A percentile compares a stretch with the other conserved stretches of the same genome.
Conservation (phyloP, 495 filamentous ascomycete species). For the Haplographium delicatum region DNA sequence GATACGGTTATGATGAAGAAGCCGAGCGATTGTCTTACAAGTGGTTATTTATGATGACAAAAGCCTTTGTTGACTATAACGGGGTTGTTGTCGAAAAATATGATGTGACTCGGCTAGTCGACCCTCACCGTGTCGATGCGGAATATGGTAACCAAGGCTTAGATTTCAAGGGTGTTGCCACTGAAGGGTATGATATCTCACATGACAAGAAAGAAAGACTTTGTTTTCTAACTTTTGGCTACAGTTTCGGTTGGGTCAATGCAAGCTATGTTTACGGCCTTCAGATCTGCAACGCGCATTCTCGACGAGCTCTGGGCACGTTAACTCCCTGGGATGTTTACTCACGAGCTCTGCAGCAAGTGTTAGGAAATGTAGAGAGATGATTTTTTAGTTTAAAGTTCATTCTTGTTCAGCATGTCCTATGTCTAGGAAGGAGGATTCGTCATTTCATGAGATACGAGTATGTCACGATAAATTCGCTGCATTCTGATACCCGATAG, state of each 20-base stretch:
- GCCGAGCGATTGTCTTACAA: constrained; percentile 85
- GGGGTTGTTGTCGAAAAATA: constrained; percentile 98
- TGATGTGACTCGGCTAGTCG: constrained; percentile 83
- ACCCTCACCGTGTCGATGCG: constrained; percentile 87
- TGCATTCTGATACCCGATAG: constrained; percentile 7
- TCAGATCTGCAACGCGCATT: constrained; percentile 75
- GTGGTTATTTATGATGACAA: constrained; percentile 96
- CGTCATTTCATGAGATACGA: constrained; percentile 1
- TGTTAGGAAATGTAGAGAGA: not conserved
- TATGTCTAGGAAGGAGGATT: not conserved
- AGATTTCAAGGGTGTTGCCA: constrained; percentile 89
- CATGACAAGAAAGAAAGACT: too few species aligned
- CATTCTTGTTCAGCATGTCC: not conserved
- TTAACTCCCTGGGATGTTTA: constrained; percentile 59
- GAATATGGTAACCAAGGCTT: constrained; percentile 96
- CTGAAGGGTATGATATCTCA: constrained; percentile 88
- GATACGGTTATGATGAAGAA: constrained; percentile 86
- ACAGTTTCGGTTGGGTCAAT: constrained; percentile 97
- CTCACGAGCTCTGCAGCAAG: not conserved
- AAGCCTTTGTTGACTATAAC: constrained; percentile 95
- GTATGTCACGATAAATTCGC: not conserved
- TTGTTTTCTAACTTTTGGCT: constrained; percentile 17
- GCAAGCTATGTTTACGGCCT: constrained; percentile 91
- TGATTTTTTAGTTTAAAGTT: not conserved
- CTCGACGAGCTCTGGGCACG: constrained; percentile 77